phyloP scores from a whole-genome alignment of 1,139 yeast species.

The Yamadazyma atmosphaerica region DNA sequence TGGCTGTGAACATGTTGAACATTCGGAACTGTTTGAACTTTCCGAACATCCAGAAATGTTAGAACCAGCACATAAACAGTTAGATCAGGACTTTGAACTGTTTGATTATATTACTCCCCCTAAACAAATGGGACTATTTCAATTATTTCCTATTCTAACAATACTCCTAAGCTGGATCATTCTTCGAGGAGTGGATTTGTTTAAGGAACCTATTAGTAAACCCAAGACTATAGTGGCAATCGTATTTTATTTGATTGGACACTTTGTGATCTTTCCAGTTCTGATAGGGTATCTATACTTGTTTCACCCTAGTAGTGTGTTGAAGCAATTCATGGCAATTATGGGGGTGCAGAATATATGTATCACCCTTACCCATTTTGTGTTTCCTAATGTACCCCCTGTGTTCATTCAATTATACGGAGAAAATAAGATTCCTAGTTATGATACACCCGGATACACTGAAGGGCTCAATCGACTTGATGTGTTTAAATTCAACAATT shows the following conservation, averaged over 20 bases:
- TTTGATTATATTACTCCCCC: background rate
- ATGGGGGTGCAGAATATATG: conserved; percentile 60
- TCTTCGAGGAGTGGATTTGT: conserved; percentile 39
- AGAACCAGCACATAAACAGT: too few species aligned
- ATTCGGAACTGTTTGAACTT: too few species aligned
- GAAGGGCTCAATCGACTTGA: conserved; percentile 71
- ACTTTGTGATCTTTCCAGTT: conserved; percentile 59
- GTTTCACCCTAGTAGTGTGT: conserved; percentile 64
- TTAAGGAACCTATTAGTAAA: conserved; percentile 29
- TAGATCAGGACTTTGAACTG: background rate
- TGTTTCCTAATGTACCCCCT: conserved; percentile 70
- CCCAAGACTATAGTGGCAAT: conserved; percentile 56
- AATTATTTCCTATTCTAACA: conserved; percentile 25
- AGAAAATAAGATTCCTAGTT: conserved; percentile 50
- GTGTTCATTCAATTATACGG: conserved; percentile 68
- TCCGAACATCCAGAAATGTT: too few species aligned
- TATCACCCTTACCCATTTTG: conserved; percentile 60
- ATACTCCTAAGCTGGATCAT: conserved; percentile 37
- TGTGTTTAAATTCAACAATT: conserved; percentile 56
- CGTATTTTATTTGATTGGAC: conserved; percentile 61
- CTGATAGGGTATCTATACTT: conserved; percentile 64
- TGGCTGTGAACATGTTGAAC: background rate
- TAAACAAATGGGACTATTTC: background rate
- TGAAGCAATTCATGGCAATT: conserved; percentile 51
- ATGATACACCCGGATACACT: conserved; percentile 66